Percentiles rank a stretch among this genome's conserved stretches.
phyloP scores from a whole-genome alignment of 768 basidiomycete genomes.

The Hemileccinum impolitum region DNA sequence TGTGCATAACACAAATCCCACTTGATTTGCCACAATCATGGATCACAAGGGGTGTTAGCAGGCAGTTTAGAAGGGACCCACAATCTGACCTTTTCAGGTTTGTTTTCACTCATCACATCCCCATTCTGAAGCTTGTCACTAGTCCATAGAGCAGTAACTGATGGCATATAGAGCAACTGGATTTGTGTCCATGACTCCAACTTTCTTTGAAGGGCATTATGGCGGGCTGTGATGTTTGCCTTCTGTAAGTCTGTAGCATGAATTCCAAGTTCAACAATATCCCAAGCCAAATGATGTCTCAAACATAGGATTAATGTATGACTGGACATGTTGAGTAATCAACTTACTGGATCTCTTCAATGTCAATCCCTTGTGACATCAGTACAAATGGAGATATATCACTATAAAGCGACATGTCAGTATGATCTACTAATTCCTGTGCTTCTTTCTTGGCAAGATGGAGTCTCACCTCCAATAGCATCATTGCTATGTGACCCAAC shows the following conservation, averaged over 20 bases:
- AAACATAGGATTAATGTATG: not conserved
- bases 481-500: too few relatives aligned
- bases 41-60: not conserved
- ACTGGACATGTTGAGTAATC: not conserved
- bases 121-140: too few relatives aligned
- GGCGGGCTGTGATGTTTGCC: not conserved
- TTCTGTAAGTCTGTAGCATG: conserved; percentile 1
- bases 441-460: conserved; percentile 1
- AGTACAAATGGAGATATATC: not conserved
- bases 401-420: not conserved
- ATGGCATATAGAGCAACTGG: conserved; percentile 1
- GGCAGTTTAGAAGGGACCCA: not conserved
- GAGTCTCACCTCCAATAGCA: too few relatives aligned
- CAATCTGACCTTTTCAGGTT: not conserved
- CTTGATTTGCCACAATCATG: not conserved
- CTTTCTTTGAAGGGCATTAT: not conserved
- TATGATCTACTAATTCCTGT: not conserved
- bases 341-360: not conserved
- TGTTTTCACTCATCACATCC: too few relatives aligned
- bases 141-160: not conserved
- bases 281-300: not conserved
- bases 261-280: not conserved
- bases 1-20: not conserved
- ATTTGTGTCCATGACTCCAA: not conserved
- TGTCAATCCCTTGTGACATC: not conserved